Conservation (phyloP, 1,139 yeast species). For the Spathaspora sp. region DNA sequence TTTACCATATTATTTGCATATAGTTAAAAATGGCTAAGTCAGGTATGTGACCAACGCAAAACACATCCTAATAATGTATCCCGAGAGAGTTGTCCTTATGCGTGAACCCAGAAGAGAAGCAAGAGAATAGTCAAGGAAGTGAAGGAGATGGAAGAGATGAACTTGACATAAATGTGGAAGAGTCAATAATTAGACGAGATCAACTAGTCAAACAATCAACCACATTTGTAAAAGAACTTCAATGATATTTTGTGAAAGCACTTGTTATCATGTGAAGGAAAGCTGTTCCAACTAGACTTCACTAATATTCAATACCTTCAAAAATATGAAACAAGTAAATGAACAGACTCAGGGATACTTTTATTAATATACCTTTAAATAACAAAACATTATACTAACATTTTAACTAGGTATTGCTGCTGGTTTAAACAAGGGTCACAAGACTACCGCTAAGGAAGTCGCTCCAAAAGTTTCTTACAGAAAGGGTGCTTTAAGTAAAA, state of each 20-base stretch:
- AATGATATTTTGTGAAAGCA: too few relatives aligned
- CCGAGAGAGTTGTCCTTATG: background rate
- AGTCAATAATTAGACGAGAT: too few relatives aligned
- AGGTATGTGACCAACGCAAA: slow-evolving; percentile 45
- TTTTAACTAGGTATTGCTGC: slow-evolving; percentile 80
- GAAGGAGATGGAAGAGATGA: too few relatives aligned
- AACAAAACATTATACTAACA: slow-evolving; percentile 19
- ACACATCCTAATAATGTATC: background rate
- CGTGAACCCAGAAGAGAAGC: background rate
- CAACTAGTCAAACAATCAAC: too few relatives aligned
- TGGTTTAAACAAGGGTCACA: slow-evolving; percentile 99
- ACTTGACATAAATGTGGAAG: too few relatives aligned
- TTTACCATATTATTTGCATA: slow-evolving; percentile 11
- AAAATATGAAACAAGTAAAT: background rate
- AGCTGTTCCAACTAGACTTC: too few relatives aligned
- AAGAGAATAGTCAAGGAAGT: background rate
- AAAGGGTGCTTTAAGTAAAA: slow-evolving; percentile 96
- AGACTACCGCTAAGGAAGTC: slow-evolving; percentile 89
- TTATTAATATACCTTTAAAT: background rate
- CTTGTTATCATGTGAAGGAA: too few relatives aligned
- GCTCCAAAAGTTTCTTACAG: slow-evolving; percentile 94
- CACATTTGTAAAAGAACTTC: too few relatives aligned
- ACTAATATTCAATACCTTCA: too few relatives aligned
- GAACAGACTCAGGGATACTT: background rate
- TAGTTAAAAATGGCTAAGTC: slow-evolving; percentile 55